phyloP scores from a whole-genome alignment of 2,329 filamentous ascomycete species.

The Fusarium heterosporum region DNA sequence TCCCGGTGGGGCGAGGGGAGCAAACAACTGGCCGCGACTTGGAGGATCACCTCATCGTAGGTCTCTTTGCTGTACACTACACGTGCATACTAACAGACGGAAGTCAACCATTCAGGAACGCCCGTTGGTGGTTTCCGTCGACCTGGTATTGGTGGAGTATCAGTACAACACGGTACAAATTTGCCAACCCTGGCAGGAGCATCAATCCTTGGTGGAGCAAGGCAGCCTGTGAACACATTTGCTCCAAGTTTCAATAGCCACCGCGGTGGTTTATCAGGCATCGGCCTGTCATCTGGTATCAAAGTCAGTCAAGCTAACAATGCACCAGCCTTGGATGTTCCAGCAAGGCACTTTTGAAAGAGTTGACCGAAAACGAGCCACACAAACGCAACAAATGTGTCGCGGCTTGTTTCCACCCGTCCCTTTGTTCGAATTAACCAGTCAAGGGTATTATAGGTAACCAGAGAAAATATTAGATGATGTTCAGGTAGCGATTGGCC shows the following conservation, averaged over 20 bases:
- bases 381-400: not conserved
- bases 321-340: slow-evolving; percentile 30
- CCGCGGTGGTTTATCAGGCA: slow-evolving; percentile 38
- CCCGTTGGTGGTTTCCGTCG: slow-evolving; percentile 20
- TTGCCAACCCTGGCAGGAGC: slow-evolving; percentile 18
- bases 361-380: not conserved
- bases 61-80: not conserved
- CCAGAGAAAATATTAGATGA: not conserved
- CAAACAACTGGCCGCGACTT: slow-evolving; percentile 35
- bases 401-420: not conserved
- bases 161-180: slow-evolving; percentile 13
- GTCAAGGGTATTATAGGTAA: too few relatives aligned
- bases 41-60: slow-evolving; percentile 29
- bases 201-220: slow-evolving; percentile 13
- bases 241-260: slow-evolving; percentile 37
- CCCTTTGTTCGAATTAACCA: not conserved
- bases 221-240: slow-evolving; percentile 18
- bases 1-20: slow-evolving; percentile 18
- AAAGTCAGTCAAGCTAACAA: slow-evolving; percentile 47
- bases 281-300: slow-evolving; percentile 50
- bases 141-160: slow-evolving; percentile 16
- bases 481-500: not conserved
- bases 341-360: slow-evolving; percentile 24
- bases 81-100: slow-evolving; percentile 12
- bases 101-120: slow-evolving; percentile 24